Evolutionary conservation across 768 basidiomycete genomes (phyloP).

Genomic region (Panellus pusillus): DNA sequence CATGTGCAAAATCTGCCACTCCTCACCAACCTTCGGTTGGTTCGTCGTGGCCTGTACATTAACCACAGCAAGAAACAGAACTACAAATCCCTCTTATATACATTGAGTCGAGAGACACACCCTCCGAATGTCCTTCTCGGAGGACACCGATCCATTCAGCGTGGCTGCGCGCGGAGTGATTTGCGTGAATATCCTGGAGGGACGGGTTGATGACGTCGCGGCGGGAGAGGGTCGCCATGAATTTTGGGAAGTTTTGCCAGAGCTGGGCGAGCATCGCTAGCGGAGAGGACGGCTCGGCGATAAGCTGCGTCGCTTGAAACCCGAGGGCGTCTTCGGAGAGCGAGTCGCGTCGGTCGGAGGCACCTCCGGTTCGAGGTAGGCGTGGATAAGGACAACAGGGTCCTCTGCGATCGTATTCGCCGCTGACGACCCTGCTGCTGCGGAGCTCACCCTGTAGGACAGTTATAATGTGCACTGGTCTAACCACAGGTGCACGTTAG

Average conservation of each 20-base stretch:
- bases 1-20: no score
- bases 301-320: slow-evolving; percentile 70
- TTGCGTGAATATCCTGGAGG: slow-evolving; percentile 54
- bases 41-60: no score
- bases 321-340: slow-evolving; percentile 48
- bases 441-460: no score
- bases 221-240: slow-evolving; percentile 71
- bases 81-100: no score
- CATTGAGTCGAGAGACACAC: no score
- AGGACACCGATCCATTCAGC: slow-evolving; percentile 73
- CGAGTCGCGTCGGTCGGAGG: neutral
- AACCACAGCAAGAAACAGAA: no score
- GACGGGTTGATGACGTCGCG: slow-evolving; percentile 55
- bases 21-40: no score
- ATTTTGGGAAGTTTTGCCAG: slow-evolving; percentile 88
- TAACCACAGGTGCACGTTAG: no score
- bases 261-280: slow-evolving; percentile 63
- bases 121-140: slow-evolving; percentile 63
- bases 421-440: neutral
- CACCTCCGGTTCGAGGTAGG: slow-evolving; percentile 12
- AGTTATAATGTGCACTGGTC: no score
- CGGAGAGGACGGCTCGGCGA: slow-evolving; percentile 57
- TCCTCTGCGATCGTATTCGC: neutral
- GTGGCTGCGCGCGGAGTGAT: slow-evolving; percentile 54
- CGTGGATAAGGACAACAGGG: slow-evolving; percentile 16